Conservation (phyloP, 164 flowering plant genomes). For the Sextonia rubra region DNA sequence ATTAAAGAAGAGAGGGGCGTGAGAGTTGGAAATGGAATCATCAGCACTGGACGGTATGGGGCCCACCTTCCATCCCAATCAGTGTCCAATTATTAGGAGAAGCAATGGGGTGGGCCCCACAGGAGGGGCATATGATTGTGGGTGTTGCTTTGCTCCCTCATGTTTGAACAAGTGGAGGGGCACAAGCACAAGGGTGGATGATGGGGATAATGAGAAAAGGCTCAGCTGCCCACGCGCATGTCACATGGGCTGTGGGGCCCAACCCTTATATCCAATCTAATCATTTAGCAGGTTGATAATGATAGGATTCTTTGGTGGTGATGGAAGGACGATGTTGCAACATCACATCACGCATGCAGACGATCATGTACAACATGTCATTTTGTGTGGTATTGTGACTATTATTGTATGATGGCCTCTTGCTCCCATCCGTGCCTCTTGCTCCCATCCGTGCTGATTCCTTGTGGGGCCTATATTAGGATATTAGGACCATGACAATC, state of each 20-base stretch:
- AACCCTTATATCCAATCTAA: neutral
- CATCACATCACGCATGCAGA: neutral
- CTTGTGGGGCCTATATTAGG: too few species aligned
- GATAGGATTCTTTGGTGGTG: neutral
- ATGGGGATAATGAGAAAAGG: neutral
- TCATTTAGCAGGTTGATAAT: neutral
- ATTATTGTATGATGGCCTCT: too few species aligned
- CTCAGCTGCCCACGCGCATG: neutral
- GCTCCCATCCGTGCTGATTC: too few species aligned
- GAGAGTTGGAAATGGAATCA: neutral
- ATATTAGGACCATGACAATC: too few species aligned
- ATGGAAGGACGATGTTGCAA: constrained; percentile 3
- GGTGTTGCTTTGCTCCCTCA: constrained; percentile 2
- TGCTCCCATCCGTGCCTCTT: too few species aligned
- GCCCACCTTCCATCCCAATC: constrained; percentile 4
- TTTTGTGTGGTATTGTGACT: neutral
- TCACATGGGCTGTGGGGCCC: constrained; percentile 8
- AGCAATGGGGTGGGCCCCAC: neutral
- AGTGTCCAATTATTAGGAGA: neutral
- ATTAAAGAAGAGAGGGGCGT: neutral
- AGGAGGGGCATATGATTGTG: neutral
- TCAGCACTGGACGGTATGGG: neutral
- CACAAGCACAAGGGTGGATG: neutral
- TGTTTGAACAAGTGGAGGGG: neutral
- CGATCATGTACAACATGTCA: neutral